phyloP scores from a whole-genome alignment of 2,329 filamentous ascomycete genomes.

The Leptographium procerum region DNA sequence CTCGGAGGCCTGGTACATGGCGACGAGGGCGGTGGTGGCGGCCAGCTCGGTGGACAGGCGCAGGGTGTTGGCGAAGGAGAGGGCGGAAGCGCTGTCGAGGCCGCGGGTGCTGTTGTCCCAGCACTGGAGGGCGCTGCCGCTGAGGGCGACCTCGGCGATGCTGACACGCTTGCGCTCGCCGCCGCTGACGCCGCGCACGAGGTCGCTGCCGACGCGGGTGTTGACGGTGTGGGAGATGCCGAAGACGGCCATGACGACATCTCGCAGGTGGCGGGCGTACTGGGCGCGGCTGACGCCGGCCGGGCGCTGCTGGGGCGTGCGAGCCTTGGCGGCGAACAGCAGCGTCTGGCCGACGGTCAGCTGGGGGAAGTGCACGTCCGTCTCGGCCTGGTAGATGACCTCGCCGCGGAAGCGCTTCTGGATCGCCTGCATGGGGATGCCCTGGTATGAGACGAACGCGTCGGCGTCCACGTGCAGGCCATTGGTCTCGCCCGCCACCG shows the following conservation, averaged over 20 bases:
- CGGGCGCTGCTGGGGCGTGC: constrained; percentile 28
- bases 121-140: constrained; percentile 50
- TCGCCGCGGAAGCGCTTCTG: constrained; percentile 23
- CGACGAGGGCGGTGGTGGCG: constrained; percentile 46
- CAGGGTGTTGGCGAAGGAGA: constrained; percentile 54
- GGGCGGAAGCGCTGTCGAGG: constrained; percentile 52
- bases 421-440: constrained; percentile 18
- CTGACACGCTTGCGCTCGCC: constrained; percentile 64
- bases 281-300: background rate
- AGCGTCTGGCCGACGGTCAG: constrained; percentile 57
- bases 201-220: constrained; percentile 58
- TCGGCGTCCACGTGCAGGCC: constrained; percentile 30
- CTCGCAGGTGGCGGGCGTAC: constrained; percentile 46
- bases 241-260: constrained; percentile 55
- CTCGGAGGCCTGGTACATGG: constrained; percentile 57
- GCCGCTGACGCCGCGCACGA: constrained; percentile 49
- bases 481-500: constrained; percentile 57
- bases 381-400: constrained; percentile 51
- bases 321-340: constrained; percentile 52
- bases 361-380: constrained; percentile 56
- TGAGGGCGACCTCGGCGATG: constrained; percentile 59
- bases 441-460: constrained; percentile 5
- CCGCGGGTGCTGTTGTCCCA: constrained; percentile 64
- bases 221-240: constrained; percentile 56
- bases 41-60: constrained; percentile 56